These are phyloP conservation scores for Scleromitrula shiraiana DNA, from an alignment of 2,329 filamentous ascomycete species.

Conservation along the genomic window DNA sequence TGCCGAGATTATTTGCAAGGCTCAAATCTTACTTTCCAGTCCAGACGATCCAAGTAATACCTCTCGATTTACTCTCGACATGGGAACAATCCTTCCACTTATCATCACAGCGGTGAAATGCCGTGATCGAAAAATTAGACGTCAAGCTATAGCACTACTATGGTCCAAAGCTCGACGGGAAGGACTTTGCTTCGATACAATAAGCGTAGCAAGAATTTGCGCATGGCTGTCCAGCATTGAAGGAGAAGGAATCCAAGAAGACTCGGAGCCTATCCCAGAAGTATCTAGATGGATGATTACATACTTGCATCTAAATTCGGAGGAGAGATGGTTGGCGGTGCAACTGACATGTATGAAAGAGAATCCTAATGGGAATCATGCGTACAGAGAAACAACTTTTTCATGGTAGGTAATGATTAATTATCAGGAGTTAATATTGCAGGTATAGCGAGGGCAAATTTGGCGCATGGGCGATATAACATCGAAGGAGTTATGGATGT, in stretches of 20 bases:
- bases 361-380: constrained; percentile 19
- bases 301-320: constrained; percentile 26
- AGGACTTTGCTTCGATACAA: constrained; percentile 28
- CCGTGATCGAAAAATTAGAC: constrained; percentile 23
- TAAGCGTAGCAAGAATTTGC: constrained; percentile 26
- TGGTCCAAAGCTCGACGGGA: constrained; percentile 29
- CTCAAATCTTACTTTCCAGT: constrained; percentile 22
- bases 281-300: constrained; percentile 22
- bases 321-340: constrained; percentile 27
- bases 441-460: background rate
- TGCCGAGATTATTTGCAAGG: constrained; percentile 25
- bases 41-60: constrained; percentile 26
- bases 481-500: background rate
- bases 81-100: constrained; percentile 28
- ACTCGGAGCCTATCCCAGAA: constrained; percentile 24
- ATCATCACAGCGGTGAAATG: constrained; percentile 28
- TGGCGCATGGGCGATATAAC: background rate
- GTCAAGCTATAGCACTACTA: constrained; percentile 25
- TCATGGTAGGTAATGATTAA: constrained; percentile 21
- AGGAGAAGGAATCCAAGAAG: constrained; percentile 25
- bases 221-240: constrained; percentile 29
- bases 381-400: constrained; percentile 28
- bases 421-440: background rate
- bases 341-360: constrained; percentile 23
- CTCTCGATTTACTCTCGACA: constrained; percentile 27